Conservation (phyloP, 2,329 filamentous ascomycete species). For the Colletotrichum tabaci region DNA sequence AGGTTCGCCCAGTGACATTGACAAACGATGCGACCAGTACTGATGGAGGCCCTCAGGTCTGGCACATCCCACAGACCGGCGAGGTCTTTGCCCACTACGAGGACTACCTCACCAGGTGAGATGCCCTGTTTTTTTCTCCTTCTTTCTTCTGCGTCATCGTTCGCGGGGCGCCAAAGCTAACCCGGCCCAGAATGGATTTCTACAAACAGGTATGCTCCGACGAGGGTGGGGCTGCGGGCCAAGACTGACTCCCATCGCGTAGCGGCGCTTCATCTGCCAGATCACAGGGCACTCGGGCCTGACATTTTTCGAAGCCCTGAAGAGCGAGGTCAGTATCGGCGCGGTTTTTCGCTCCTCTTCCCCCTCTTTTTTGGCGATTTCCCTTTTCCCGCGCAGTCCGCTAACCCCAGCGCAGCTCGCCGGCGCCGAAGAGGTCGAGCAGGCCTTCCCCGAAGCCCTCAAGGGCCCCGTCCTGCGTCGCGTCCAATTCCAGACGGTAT, state of each 20-base stretch:
- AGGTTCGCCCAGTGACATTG: conserved; percentile 70
- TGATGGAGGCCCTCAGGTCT: conserved; percentile 74
- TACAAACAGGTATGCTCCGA: conserved; percentile 82
- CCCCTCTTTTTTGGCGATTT: no score
- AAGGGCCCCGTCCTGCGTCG: conserved; percentile 91
- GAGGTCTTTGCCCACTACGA: conserved; percentile 94
- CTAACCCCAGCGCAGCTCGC: conserved; percentile 67
- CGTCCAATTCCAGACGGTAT: conserved; percentile 92
- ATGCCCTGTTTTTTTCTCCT: conserved; percentile 4
- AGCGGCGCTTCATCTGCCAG: conserved; percentile 94
- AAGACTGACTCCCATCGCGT: conserved; percentile 40
- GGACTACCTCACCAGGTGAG: conserved; percentile 86
- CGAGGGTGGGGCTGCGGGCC: conserved; percentile 34
- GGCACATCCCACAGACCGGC: conserved; percentile 90
- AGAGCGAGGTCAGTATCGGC: conserved; percentile 82
- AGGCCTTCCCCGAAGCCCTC: conserved; percentile 90
- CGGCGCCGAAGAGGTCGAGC: conserved; percentile 90
- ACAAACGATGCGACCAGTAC: conserved; percentile 40
- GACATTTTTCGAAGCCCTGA: conserved; percentile 92
- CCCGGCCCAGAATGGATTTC: conserved; percentile 82
- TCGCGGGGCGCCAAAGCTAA: conserved; percentile 47
- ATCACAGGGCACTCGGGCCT: conserved; percentile 94
- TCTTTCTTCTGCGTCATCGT: background rate
- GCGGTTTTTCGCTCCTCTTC: background rate
- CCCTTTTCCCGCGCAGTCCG: conserved; percentile 6